phyloP scores from a whole-genome alignment of 2,329 filamentous ascomycete species.

The Penicillium sp. region DNA sequence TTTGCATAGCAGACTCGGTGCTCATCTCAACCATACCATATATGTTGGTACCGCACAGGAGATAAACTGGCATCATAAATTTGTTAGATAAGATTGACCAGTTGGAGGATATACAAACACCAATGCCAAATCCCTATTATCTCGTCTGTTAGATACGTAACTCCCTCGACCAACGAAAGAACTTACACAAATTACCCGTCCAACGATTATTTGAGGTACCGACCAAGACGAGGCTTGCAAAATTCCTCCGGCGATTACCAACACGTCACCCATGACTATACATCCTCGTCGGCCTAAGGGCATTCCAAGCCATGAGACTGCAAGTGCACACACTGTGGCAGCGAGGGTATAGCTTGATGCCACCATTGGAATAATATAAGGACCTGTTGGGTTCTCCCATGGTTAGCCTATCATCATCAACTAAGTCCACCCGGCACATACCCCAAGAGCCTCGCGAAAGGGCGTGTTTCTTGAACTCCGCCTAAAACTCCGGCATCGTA shows the following conservation, averaged over 20 bases:
- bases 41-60: background rate
- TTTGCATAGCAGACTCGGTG: background rate
- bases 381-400: conserved; percentile 7
- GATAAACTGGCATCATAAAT: background rate
- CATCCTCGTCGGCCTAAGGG: conserved; percentile 13
- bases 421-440: background rate
- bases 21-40: background rate
- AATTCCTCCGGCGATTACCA: conserved; percentile 26
- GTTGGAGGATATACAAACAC: background rate
- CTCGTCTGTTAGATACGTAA: background rate
- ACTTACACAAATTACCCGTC: background rate
- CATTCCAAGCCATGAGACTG: conserved; percentile 28
- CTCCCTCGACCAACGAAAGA: background rate
- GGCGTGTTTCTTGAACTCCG: background rate
- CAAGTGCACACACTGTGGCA: conserved; percentile 13
- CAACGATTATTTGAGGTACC: background rate
- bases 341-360: conserved; percentile 18
- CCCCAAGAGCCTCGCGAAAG: background rate
- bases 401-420: background rate
- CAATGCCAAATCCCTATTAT: background rate
- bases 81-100: background rate
- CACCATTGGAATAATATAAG: conserved; percentile 19
- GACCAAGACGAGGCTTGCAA: conserved; percentile 1
- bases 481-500: conserved; percentile 1
- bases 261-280: conserved; percentile 24